Base-by-base conservation (phyloP, 2,329 filamentous ascomycete genomes). In the Chaetomiaceae sp. region DNA sequence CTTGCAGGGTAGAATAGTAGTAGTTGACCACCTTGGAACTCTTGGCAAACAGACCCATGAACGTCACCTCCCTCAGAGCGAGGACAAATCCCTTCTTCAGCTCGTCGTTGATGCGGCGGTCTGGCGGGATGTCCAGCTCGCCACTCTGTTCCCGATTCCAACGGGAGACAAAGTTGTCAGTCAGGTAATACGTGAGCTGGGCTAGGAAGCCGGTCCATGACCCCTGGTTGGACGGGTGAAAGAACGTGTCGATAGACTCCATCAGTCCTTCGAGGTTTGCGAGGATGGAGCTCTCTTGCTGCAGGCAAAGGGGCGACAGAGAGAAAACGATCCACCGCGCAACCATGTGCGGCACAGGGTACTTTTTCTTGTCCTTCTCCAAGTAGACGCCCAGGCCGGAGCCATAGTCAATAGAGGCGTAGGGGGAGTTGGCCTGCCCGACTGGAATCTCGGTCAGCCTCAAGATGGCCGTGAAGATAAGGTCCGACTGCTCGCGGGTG, bases 31-130 rank as follows among this genome's bases (percentile, higher is more conserved):
- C 87, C 46, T 91, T 91, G 53, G 84, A 86, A 69, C 91, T 96
- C 78, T 99, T 99, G 50, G 91, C 89, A 69, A 96, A 99, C 46
- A 99, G 87, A 25, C 94, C 94, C 91, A 99, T 96, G 69, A 96
- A 99, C 4, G 91, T 90, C 44, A 96, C 92, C 61, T 99, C 94
- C 60, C 87, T 86, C 59, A 99, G 75, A 58, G 90, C 89, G 34
- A 91, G 74, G 27, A 99, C 94, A 66, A 99, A 97, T 42, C 94
- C 86, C 65, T 79, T 83, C 75, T 91, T 96, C 61, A 99, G 70
- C n/a, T 83, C 84, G 29, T 84, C 81, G 57, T 84, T 94, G 61
- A 99, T 84, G 62, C 78, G 86, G 50, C 94, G 84, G 47, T 91
- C 89, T 36, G 80, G 72, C 0, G 92, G 91, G 1, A 92, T 82